Percentiles rank a stretch among this genome's conserved stretches.
These are phyloP conservation scores for Gynandropsis gynandra DNA, from an alignment of 345 rosid species.

Conservation along the genomic window DNA sequence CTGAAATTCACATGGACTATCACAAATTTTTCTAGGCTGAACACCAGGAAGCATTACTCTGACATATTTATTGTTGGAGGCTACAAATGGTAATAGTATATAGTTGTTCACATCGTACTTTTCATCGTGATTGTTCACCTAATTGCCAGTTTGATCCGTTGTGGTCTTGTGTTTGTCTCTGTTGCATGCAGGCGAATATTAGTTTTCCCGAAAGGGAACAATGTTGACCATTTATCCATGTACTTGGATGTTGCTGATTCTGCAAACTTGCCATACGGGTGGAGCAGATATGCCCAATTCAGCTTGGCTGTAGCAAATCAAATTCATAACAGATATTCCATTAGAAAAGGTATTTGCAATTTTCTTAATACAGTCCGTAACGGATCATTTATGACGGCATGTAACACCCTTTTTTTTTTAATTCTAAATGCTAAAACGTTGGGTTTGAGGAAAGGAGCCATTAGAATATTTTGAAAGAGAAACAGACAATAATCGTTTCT, in stretches of 20 bases:
- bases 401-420: not conserved
- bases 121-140: not conserved
- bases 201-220: conserved; percentile 90
- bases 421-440: not conserved
- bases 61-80: conserved; percentile 68
- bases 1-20: conserved; percentile 79
- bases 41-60: conserved; percentile 77
- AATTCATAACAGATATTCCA: conserved; percentile 46
- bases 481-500: conserved; percentile 2
- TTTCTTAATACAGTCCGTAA: not conserved
- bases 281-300: conserved; percentile 95
- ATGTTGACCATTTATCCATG: conserved; percentile 94
- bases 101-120: not conserved
- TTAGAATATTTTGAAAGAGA: conserved; percentile 4
- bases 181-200: conserved; percentile 59
- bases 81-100: conserved; percentile 59
- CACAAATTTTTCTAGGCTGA: conserved; percentile 62
- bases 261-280: conserved; percentile 61
- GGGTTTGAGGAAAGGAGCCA: conserved; percentile 8
- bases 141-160: not conserved
- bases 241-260: conserved; percentile 95
- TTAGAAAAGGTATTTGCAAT: conserved; percentile 63
- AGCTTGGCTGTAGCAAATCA: conserved; percentile 82
- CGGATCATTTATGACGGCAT: conserved; percentile 7
- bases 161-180: conserved; percentile 17